Evolutionary conservation across 2,329 filamentous ascomycete genomes (phyloP).

Genomic region (Beauveria scarabaeidicola): DNA sequence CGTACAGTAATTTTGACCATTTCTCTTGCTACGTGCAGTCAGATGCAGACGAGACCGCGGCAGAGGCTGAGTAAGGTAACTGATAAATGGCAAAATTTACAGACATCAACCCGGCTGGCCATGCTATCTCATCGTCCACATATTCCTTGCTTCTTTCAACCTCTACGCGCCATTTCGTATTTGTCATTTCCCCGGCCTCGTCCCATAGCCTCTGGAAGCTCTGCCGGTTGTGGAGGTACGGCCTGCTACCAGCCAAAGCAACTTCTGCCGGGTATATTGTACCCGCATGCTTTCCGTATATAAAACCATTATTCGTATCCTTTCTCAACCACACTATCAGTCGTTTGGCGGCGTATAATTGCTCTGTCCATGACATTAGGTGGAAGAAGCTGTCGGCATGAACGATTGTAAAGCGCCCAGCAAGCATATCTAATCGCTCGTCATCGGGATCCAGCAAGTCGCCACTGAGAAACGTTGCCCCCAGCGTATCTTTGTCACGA

Average conservation of each 20-base stretch:
- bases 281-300: conserved; percentile 45
- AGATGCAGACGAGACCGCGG: not conserved
- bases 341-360: conserved; percentile 35
- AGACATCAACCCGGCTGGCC: not conserved
- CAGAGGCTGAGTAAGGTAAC: not conserved
- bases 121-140: not conserved
- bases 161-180: conserved; percentile 40
- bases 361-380: conserved; percentile 39
- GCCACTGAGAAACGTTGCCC: conserved; percentile 40
- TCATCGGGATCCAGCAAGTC: conserved; percentile 39
- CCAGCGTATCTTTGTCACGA: conserved; percentile 42
- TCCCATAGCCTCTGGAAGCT: conserved; percentile 48
- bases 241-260: conserved; percentile 18
- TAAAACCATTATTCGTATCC: conserved; percentile 34
- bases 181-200: conserved; percentile 39
- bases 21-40: not conserved
- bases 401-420: conserved; percentile 37
- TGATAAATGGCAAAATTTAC: conserved; percentile 11
- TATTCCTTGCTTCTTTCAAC: conserved; percentile 21
- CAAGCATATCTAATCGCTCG: conserved; percentile 24
- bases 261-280: conserved; percentile 17
- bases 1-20: no score
- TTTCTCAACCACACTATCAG: conserved; percentile 37
- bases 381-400: conserved; percentile 43
- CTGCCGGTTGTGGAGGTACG: conserved; percentile 39